These are phyloP conservation scores for Pseudotsuga menziesii DNA, from an alignment of 75 land plant species.

Conservation along the genomic window DNA sequence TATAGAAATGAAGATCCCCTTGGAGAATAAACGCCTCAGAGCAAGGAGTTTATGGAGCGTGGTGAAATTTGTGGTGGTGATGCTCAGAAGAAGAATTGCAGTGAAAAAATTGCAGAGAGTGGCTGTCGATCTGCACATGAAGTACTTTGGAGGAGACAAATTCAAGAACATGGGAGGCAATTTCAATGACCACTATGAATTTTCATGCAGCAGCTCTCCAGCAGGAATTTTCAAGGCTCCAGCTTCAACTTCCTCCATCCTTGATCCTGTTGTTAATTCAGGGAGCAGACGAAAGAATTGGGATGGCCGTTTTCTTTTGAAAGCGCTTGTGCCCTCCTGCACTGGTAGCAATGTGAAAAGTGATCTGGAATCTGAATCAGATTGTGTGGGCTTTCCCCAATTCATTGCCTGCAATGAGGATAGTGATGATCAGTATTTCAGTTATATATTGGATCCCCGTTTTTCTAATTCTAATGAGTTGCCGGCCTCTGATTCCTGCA, in stretches of 20 bases:
- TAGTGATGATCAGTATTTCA: not conserved
- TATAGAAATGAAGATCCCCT: too few species aligned
- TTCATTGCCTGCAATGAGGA: not conserved
- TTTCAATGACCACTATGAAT: not conserved
- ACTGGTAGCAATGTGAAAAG: not conserved
- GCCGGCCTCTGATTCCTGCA: too few species aligned
- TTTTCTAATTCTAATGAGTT: too few species aligned
- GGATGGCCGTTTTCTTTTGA: not conserved
- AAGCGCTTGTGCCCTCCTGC: not conserved
- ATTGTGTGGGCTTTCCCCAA: not conserved
- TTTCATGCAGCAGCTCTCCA: conserved; percentile 7
- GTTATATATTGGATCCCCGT: too few species aligned
- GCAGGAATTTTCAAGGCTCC: too few species aligned
- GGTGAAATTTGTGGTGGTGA: not conserved
- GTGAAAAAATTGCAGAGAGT: not conserved
- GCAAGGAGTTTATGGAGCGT: not conserved
- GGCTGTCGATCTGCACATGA: not conserved
- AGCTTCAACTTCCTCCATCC: too few species aligned
- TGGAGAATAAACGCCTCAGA: too few species aligned
- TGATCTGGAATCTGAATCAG: not conserved
- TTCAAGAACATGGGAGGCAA: not conserved
- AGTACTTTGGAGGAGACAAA: not conserved
- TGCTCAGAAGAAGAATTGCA: not conserved
- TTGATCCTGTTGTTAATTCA: too few species aligned
- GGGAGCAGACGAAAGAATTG: not conserved